Evolutionary conservation across 2,329 filamentous ascomycete species (phyloP), one percentile per base, ranked within the genome.

Genomic region (Epichloe glyceriae): DNA sequence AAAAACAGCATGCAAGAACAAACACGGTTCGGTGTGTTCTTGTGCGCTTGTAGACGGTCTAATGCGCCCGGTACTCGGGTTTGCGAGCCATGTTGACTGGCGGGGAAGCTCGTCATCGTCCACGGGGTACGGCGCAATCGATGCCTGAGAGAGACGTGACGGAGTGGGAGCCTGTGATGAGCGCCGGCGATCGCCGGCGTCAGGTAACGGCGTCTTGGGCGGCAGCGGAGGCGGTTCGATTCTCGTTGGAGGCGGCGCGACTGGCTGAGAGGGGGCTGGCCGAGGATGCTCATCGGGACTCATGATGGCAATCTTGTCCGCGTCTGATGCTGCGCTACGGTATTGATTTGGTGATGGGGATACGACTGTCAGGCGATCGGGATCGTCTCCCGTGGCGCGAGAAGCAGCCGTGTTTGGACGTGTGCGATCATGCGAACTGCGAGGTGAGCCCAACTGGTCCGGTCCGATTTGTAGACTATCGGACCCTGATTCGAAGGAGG

Each of bases 31-130:
- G 15, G 12, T 38, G 35, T n/a, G 15, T n/a, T 14, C 35, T 6
- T 38, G 14, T 4, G 30, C 30, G 30, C 3, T 8, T 4, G 20
- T 10, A 4, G 11, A 10, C 12, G 30, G 8, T 14, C 38, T 51
- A 53, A 20, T 20, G 43, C 26, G 50, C 70, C 51, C 72, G 74
- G 58, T 83, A 87, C 46, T 86, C 83, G 1, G 91, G 91, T 66
- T 96, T 96, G 58, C 83, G 80, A 43, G 85, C 82, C 76, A 88
- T 86, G 60, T 95, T 94, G 7, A 94, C 88, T 6, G 79, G 73
- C 3, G 91, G 91, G 91, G 90, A 30, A 85, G 83, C 26, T 85
- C 86, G 60, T 94, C 85, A 43, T 80, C 84, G 41, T 82, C 83
- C 46, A 87, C 69, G 0, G 91, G 91, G 64, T 96, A 96, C 1